Evolutionary conservation across 2,329 filamentous ascomycete species (phyloP).

Genomic region (Botryotinia convoluta): DNA sequence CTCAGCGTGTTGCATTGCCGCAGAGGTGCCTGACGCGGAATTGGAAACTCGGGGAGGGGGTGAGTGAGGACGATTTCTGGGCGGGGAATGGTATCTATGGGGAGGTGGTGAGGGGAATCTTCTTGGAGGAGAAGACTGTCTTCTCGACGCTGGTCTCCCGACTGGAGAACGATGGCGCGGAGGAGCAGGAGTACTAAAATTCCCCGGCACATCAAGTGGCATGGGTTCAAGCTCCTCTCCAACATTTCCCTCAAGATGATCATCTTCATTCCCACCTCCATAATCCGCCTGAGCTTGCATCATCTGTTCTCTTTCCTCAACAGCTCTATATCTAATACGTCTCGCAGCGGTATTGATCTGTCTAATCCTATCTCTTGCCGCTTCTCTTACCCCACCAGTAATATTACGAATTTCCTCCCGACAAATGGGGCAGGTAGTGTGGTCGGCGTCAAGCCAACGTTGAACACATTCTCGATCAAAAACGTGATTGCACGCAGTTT

Average conservation of each 20-base stretch:
- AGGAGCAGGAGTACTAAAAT: neutral
- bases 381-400: neutral
- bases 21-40: neutral
- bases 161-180: too few relatives aligned
- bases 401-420: neutral
- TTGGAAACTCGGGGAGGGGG: neutral
- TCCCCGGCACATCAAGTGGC: neutral
- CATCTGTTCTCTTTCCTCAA: neutral
- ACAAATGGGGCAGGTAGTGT: neutral
- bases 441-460: neutral
- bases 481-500: neutral
- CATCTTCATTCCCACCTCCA: neutral
- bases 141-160: neutral
- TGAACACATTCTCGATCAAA: conserved; percentile 5
- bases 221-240: neutral
- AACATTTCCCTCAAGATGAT: too few relatives aligned
- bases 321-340: neutral
- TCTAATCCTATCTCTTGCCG: neutral
- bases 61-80: neutral
- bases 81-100: too few relatives aligned
- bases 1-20: neutral
- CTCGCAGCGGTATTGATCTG: neutral
- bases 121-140: neutral
- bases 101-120: neutral
- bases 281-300: neutral